Conservation (phyloP, 2,329 filamentous ascomycete genomes). For the Botrytis tulipae region DNA sequence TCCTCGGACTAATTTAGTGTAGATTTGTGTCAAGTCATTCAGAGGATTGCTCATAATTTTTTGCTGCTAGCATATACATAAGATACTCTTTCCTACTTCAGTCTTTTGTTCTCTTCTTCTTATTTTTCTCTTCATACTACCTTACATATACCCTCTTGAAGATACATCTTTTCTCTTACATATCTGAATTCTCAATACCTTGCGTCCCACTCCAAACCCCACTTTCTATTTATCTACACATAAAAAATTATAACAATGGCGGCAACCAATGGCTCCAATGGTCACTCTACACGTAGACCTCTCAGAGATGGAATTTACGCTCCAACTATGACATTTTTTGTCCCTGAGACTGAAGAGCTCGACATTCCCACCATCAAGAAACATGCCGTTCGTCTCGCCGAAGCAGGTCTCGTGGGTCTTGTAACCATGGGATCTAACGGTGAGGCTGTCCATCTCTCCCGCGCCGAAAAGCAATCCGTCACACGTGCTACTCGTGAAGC, state of each 20-base stretch:
- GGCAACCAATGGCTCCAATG: conserved; percentile 18
- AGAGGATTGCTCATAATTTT: neutral
- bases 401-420: conserved; percentile 75
- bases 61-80: conserved; percentile 11
- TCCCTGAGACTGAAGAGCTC: conserved; percentile 78
- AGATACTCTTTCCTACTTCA: neutral
- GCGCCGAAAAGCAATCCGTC: conserved; percentile 72
- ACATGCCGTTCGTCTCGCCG: conserved; percentile 74
- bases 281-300: conserved; percentile 45
- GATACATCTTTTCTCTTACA: neutral
- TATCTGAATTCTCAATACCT: neutral
- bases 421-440: conserved; percentile 90
- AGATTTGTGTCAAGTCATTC: neutral
- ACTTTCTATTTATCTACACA: neutral
- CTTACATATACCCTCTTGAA: neutral
- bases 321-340: conserved; percentile 88
- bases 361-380: conserved; percentile 77
- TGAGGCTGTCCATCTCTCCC: conserved; percentile 80
- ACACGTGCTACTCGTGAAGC: conserved; percentile 78
- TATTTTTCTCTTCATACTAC: no score
- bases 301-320: conserved; percentile 83
- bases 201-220: neutral
- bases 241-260: conserved; percentile 21
- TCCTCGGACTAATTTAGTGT: conserved; percentile 12
- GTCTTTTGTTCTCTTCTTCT: neutral